Evolutionary conservation across 1,284 basidiomycete genomes (phyloP).

Genomic region (Sanguinoderma infundibulare): DNA sequence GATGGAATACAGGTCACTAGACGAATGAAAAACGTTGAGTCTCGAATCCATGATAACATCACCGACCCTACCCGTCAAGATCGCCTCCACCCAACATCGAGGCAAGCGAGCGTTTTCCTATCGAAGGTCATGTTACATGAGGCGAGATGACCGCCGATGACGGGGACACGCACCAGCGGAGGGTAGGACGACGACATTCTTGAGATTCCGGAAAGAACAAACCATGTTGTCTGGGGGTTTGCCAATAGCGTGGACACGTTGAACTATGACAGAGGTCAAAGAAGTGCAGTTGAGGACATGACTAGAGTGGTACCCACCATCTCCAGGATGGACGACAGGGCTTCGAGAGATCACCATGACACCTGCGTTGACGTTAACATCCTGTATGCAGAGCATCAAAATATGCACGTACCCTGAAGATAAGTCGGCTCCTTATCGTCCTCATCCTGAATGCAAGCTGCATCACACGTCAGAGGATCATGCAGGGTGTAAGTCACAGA

Average conservation of each 20-base stretch:
- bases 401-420: conserved; percentile 45
- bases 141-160: background rate
- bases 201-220: conserved; percentile 65
- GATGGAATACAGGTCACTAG: conserved; percentile 42
- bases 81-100: conserved; percentile 76
- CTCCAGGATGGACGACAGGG: conserved; percentile 74
- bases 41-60: background rate
- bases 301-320: conserved; percentile 46
- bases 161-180: conserved; percentile 52
- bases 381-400: background rate
- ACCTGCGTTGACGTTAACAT: conserved; percentile 17
- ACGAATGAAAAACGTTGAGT: background rate
- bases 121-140: background rate
- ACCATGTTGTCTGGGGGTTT: conserved; percentile 60
- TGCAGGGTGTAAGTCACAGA: background rate
- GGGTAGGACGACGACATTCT: conserved; percentile 77
- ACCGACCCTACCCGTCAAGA: conserved; percentile 63
- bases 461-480: background rate
- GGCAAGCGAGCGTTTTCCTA: conserved; percentile 66
- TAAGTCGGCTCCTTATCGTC: conserved; percentile 51
- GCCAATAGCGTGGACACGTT: conserved; percentile 73
- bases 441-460: conserved; percentile 60
- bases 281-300: background rate
- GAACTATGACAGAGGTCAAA: conserved; percentile 47
- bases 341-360: conserved; percentile 65